These are phyloP conservation scores for Ophiocordyceps polyrhachis-furcata DNA, from an alignment of 2,329 filamentous ascomycete genomes.

Conservation along the genomic window DNA sequence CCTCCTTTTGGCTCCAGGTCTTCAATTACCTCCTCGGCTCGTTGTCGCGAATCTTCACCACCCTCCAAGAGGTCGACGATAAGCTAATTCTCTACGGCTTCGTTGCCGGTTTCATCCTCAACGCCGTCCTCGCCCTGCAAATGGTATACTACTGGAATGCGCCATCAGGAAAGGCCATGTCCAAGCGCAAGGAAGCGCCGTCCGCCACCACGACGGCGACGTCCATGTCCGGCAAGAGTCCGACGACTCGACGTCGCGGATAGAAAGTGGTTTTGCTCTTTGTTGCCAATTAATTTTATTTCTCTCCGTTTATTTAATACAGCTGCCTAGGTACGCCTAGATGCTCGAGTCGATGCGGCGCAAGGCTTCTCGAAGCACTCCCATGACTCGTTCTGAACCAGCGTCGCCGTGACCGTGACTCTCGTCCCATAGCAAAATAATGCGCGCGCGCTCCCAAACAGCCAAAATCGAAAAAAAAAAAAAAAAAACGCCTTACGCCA, in stretches of 20 bases:
- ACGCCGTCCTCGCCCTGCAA: constrained; percentile 68
- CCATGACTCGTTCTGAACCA: not conserved
- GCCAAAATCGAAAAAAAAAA: not conserved
- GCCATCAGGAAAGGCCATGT: constrained; percentile 27
- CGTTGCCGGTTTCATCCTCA: constrained; percentile 77
- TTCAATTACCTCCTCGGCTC: constrained; percentile 96
- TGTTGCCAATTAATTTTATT: not conserved
- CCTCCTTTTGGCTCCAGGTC: constrained; percentile 37
- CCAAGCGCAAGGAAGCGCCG: constrained; percentile 19
- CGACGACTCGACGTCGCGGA: constrained; percentile 24
- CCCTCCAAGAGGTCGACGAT: constrained; percentile 91
- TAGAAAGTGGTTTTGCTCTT: constrained; percentile 3
- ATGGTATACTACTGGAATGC: constrained; percentile 96
- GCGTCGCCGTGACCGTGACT: not conserved
- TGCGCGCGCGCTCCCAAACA: no score
- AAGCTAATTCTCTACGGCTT: constrained; percentile 92
- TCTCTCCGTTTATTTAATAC: not conserved
- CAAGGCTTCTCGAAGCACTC: not conserved
- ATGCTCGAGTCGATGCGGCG: not conserved
- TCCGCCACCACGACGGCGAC: constrained; percentile 12
- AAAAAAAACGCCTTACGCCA: not conserved
- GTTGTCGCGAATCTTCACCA: constrained; percentile 90
- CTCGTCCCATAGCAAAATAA: not conserved
- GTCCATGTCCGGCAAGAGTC: constrained; percentile 21
- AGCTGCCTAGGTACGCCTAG: no score